phyloP scores from a whole-genome alignment of 1,284 basidiomycete species.

The Apiotrichum brassicae region DNA sequence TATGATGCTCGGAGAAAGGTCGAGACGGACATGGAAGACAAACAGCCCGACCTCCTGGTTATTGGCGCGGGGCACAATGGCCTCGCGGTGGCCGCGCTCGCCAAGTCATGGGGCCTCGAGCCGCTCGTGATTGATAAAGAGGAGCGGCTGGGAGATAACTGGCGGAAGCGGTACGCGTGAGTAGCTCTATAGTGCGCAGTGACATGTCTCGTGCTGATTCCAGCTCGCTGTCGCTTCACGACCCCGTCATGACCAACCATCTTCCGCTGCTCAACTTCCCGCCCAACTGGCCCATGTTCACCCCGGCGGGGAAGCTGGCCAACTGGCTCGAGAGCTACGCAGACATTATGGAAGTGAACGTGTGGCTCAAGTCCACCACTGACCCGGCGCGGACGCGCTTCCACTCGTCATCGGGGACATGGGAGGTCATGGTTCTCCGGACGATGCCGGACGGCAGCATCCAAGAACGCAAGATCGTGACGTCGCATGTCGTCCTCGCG shows the following conservation, averaged over 20 bases:
- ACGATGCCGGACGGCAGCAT: constrained; percentile 43
- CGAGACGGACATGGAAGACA: constrained; percentile 48
- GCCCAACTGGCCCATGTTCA: constrained; percentile 31
- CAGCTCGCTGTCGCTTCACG: constrained; percentile 55
- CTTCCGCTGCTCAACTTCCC: constrained; percentile 30
- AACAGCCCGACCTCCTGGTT: constrained; percentile 10
- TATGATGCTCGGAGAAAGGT: constrained; percentile 27
- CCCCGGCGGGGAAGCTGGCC: constrained; percentile 53
- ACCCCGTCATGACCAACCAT: constrained; percentile 52
- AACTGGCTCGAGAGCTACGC: constrained; percentile 65
- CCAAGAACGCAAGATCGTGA: constrained; percentile 50
- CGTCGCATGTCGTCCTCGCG: constrained; percentile 53
- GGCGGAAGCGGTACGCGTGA: constrained; percentile 54
- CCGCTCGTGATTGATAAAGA: constrained; percentile 56
- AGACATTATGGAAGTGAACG: constrained; percentile 57
- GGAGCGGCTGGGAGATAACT: constrained; percentile 55
- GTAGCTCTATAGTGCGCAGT: not conserved
- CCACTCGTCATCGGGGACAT: constrained; percentile 51
- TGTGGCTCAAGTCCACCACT: constrained; percentile 58
- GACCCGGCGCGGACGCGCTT: constrained; percentile 46
- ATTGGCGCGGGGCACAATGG: constrained; percentile 63
- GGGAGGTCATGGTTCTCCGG: constrained; percentile 53
- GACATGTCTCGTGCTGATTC: not conserved
- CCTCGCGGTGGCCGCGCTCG: constrained; percentile 55
- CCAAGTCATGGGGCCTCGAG: constrained; percentile 54